A percentile compares a stretch with the other conserved stretches of the same genome.
Conservation (phyloP, 148 eudicot genomes). For the Talinum fruticosum region DNA sequence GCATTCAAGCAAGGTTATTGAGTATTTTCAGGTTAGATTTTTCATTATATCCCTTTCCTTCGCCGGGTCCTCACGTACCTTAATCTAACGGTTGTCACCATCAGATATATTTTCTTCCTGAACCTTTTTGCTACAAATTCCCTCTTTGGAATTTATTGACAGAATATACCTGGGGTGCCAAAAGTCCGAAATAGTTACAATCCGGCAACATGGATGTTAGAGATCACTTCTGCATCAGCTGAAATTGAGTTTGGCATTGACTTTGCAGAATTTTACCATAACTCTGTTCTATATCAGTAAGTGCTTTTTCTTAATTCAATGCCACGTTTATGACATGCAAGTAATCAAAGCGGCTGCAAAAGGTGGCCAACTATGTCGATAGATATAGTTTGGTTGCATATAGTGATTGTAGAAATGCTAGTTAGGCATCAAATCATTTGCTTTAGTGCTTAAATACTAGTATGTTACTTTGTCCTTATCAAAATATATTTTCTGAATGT, state of each 20-base stretch:
- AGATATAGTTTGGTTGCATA: no score
- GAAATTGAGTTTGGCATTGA: conserved; percentile 65
- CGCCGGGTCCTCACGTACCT: neutral
- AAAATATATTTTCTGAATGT: neutral
- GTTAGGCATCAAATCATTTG: no score
- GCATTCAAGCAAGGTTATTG: conserved; percentile 52
- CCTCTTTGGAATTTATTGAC: conserved; percentile 5
- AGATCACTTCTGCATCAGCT: conserved; percentile 69
- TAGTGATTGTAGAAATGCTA: no score
- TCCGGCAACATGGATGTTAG: conserved; percentile 93
- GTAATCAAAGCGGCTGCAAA: neutral
- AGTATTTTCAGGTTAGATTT: conserved; percentile 68
- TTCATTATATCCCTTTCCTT: neutral
- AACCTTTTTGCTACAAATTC: neutral
- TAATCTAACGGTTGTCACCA: neutral
- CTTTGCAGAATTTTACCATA: conserved; percentile 50
- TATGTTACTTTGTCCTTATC: no score
- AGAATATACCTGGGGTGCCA: conserved; percentile 66
- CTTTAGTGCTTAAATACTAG: no score
- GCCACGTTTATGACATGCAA: neutral
- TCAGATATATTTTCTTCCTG: no score
- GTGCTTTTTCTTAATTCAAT: conserved; percentile 24
- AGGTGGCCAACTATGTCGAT: no score
- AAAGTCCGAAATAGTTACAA: conserved; percentile 63
- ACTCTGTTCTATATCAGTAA: conserved; percentile 53